Evolutionary conservation across 495 filamentous ascomycete genomes (phyloP).

Genomic region (Aspergillus asperescens): DNA sequence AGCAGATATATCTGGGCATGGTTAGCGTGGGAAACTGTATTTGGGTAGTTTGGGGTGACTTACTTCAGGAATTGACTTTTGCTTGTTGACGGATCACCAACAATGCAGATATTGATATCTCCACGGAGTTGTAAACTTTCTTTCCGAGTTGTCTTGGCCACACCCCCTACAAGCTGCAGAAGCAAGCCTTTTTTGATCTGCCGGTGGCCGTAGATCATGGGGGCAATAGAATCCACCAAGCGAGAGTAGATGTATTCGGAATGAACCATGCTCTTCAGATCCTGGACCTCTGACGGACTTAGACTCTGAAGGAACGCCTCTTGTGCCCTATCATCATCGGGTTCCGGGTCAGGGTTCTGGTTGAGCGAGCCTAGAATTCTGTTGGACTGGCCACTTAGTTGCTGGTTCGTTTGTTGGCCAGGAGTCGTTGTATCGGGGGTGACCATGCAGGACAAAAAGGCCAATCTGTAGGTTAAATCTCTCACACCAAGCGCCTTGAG

Average conservation of each 20-base stretch:
- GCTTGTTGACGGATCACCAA: constrained; percentile 95
- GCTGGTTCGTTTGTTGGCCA: constrained; percentile 59
- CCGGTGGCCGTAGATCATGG: constrained; percentile 94
- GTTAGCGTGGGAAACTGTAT: neutral
- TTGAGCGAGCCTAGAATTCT: constrained; percentile 81
- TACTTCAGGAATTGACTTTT: constrained; percentile 97
- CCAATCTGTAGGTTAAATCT: constrained; percentile 94
- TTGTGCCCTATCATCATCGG: constrained; percentile 77
- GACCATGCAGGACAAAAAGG: constrained; percentile 96
- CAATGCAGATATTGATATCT: constrained; percentile 98
- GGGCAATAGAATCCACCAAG: constrained; percentile 92
- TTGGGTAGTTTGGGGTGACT: constrained; percentile 14
- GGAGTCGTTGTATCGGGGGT: constrained; percentile 82
- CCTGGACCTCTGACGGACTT: constrained; percentile 78
- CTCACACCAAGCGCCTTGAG: constrained; percentile 90
- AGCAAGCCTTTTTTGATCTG: constrained; percentile 97
- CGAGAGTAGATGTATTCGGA: constrained; percentile 90
- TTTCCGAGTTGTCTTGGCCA: constrained; percentile 72
- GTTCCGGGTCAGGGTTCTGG: constrained; percentile 60
- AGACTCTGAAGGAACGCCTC: constrained; percentile 80
- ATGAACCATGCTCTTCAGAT: constrained; percentile 88
- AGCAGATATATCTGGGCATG: constrained; percentile 76
- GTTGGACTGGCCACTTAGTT: constrained; percentile 62
- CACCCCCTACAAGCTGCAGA: constrained; percentile 87
- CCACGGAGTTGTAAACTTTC: constrained; percentile 93